Base-by-base conservation (phyloP, 2,329 filamentous ascomycete species). In the Pyrenophora tritici-repentis region DNA sequence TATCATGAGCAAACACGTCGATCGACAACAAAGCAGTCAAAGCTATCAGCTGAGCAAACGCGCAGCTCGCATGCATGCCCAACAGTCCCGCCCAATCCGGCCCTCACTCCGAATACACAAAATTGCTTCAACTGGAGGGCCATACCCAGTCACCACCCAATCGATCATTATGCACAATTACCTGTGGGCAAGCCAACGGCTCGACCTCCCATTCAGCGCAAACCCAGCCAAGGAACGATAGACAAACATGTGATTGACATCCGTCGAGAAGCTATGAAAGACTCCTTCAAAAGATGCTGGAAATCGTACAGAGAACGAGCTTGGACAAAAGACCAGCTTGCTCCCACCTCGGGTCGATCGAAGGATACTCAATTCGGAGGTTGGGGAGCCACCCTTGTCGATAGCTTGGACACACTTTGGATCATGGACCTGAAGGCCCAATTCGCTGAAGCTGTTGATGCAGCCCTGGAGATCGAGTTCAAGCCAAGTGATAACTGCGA, bases 241-340 rank as follows among this genome's bases (percentile, higher is more conserved):
- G 26, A 29, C 26, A 13, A 13, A 29, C 14, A 26, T n/a, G 14
- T 13, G 29, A 43, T 32, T 16, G n/a, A 13, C 14, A 2, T 7
- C 10, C 4, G 41, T 16, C 14, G 63, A 42, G 43, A 60, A 9
- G 67, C 64, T 9, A 70, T 75, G 8, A 66, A 65, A 42, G 57
- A 67, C 6, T 57, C 56, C n/a, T 74, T 75, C 50, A 31, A 62
- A 43, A 61, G 68, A 45, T 64, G 69, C 9, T 75, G 81, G 77
- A 67, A 74, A 10, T 75, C 78, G n/a, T 85, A 85, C 67, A 79
- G 75, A 54, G 63, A 73, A 26, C 66, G 76, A 47, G 76, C 78
- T 12, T 80, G 77, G 77, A 72, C 75, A 66, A 71, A 76, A 44
- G 78, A 79, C 43, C 78, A 79, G 58, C 58, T 80, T 9, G 64